phyloP scores from a whole-genome alignment of 2,329 filamentous ascomycete species.

The Trichoderma gracile region DNA sequence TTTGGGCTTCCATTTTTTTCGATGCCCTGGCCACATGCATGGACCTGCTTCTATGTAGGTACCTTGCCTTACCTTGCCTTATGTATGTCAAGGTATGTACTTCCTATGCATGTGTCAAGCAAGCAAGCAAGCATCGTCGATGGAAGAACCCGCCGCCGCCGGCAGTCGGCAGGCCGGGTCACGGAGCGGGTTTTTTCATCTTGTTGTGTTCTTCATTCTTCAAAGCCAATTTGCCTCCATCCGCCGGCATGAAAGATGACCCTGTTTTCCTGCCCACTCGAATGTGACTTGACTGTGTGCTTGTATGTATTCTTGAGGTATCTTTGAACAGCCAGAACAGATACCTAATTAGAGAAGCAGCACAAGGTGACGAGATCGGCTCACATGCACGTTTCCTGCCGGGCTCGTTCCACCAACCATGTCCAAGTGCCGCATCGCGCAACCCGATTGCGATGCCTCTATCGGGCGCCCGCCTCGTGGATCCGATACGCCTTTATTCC shows the following conservation, averaged over 20 bases:
- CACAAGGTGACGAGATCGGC: slow-evolving; percentile 1
- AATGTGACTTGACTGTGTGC: background rate
- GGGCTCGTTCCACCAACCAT: slow-evolving; percentile 5
- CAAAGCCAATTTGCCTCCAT: too few relatives aligned
- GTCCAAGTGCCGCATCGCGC: slow-evolving; percentile 7
- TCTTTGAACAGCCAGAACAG: too few relatives aligned
- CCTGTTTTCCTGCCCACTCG: background rate
- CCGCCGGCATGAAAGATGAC: background rate
- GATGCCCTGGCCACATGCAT: background rate
- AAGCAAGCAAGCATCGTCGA: background rate
- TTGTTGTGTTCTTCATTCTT: too few relatives aligned
- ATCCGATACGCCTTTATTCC: slow-evolving; percentile 8
- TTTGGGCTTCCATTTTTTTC: slow-evolving; percentile 15
- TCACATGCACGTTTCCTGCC: slow-evolving; percentile 7
- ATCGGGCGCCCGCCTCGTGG: slow-evolving; percentile 15
- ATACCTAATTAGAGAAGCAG: too few relatives aligned
- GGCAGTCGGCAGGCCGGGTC: slow-evolving; percentile 14
- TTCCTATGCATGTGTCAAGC: slow-evolving; percentile 15
- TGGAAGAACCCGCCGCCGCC: background rate
- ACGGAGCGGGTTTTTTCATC: too few relatives aligned
- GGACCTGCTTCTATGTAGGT: too few relatives aligned
- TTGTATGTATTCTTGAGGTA: too few relatives aligned
- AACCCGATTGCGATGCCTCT: slow-evolving; percentile 9
- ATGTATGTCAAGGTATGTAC: too few relatives aligned
- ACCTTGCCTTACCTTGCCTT: too few relatives aligned